Evolutionary conservation across 805 yeast species (phyloP).

Genomic region (Cyberlindnera mrakii): DNA sequence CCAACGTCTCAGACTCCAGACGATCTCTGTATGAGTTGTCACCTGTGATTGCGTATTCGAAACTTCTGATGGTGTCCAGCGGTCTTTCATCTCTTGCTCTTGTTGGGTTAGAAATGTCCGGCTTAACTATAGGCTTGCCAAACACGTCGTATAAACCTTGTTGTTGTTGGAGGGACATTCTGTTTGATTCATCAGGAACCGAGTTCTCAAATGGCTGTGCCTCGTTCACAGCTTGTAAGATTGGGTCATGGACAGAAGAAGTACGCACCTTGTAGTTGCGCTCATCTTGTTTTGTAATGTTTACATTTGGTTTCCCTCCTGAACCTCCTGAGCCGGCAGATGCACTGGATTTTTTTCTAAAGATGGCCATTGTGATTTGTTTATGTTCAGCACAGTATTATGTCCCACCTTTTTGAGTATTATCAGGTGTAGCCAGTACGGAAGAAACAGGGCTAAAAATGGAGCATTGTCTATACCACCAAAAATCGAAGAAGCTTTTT

Average conservation of each 20-base stretch:
- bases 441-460: too few species aligned
- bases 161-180: slow-evolving; percentile 27
- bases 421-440: too few species aligned
- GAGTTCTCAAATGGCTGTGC: slow-evolving; percentile 89
- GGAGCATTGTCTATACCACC: too few species aligned
- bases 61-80: slow-evolving; percentile 87
- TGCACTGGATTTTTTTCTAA: slow-evolving; percentile 31
- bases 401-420: too few species aligned
- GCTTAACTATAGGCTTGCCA: slow-evolving; percentile 71
- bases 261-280: slow-evolving; percentile 57
- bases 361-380: slow-evolving; percentile 35
- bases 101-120: slow-evolving; percentile 91
- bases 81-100: slow-evolving; percentile 95
- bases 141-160: slow-evolving; percentile 71
- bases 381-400: background rate
- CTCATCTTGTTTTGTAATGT: slow-evolving; percentile 45
- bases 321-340: slow-evolving; percentile 25
- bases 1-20: slow-evolving; percentile 70
- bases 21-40: slow-evolving; percentile 75
- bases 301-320: slow-evolving; percentile 24
- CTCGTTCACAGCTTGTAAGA: slow-evolving; percentile 87
- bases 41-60: slow-evolving; percentile 92
- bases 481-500: too few species aligned
- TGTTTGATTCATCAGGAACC: background rate
- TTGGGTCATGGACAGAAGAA: slow-evolving; percentile 80